These are phyloP conservation scores for Euphrasia confusa DNA, from an alignment of 257 asterid species.

Conservation along the genomic window DNA sequence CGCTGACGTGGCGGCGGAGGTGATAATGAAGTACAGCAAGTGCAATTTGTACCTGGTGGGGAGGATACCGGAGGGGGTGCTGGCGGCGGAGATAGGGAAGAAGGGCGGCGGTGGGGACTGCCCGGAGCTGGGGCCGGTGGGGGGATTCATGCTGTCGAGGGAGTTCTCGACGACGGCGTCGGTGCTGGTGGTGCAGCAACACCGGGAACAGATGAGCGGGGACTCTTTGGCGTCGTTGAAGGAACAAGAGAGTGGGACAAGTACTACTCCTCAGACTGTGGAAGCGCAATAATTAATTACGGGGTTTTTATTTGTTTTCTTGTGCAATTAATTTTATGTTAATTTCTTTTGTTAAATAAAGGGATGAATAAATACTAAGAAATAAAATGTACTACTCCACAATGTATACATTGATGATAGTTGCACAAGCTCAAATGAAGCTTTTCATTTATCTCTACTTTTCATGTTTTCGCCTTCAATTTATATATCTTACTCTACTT, in stretches of 20 bases:
- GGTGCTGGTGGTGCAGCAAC: slow-evolving; percentile 52
- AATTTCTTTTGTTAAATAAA: no score
- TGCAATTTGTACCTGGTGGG: slow-evolving; percentile 52
- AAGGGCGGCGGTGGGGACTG: slow-evolving; percentile 27
- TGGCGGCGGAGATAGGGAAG: slow-evolving; percentile 30
- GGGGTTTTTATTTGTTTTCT: no score
- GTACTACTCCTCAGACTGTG: background rate
- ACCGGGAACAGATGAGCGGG: slow-evolving; percentile 30
- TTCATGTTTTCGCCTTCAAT: no score
- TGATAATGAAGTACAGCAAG: slow-evolving; percentile 19
- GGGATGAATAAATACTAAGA: no score
- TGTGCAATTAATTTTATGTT: no score
- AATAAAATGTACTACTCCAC: no score
- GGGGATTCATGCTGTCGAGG: slow-evolving; percentile 40
- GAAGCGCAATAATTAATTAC: background rate
- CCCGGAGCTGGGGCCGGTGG: slow-evolving; percentile 53
- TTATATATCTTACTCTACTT: no score
- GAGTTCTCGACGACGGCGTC: slow-evolving; percentile 43
- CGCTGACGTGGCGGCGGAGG: slow-evolving; percentile 24
- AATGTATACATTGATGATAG: no score
- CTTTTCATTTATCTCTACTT: no score
- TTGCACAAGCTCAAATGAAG: no score
- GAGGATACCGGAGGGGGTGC: slow-evolving; percentile 42
- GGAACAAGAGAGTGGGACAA: slow-evolving; percentile 18
- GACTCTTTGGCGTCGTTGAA: slow-evolving; percentile 34